Conservation (phyloP, 768 basidiomycete genomes). For the Mycena albidolilacea region DNA sequence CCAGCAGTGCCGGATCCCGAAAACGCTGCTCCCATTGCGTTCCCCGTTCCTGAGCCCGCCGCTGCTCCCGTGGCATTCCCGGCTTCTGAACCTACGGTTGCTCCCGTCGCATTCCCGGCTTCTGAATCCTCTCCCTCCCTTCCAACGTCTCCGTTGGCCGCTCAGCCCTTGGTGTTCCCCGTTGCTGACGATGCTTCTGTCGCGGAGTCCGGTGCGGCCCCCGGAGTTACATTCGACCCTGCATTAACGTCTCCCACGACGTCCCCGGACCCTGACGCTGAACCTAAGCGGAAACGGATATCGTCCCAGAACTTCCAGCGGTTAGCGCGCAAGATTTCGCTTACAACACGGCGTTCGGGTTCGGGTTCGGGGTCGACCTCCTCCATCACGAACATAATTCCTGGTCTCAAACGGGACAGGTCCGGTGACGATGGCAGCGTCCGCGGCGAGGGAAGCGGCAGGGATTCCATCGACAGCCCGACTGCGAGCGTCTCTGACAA, state of each 20-base stretch:
- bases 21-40: slow-evolving; percentile 37
- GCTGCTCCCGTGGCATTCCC: not conserved
- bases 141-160: slow-evolving; percentile 37
- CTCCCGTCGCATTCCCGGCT: slow-evolving; percentile 41
- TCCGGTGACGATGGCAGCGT: slow-evolving; percentile 62
- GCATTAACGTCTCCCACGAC: slow-evolving; percentile 72
- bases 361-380: slow-evolving; percentile 64
- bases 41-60: slow-evolving; percentile 35
- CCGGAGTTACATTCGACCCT: slow-evolving; percentile 79
- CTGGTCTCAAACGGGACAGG: slow-evolving; percentile 68
- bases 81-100: not conserved
- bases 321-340: slow-evolving; percentile 80
- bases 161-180: slow-evolving; percentile 51
- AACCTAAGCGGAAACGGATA: slow-evolving; percentile 84
- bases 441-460: slow-evolving; percentile 56
- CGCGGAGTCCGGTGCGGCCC: slow-evolving; percentile 46
- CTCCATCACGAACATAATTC: slow-evolving; percentile 63
- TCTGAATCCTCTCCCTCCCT: not conserved
- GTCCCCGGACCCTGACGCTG: slow-evolving; percentile 81
- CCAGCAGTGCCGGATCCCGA: not conserved
- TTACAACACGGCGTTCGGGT: slow-evolving; percentile 68
- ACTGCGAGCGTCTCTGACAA: slow-evolving; percentile 68
- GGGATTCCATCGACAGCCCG: slow-evolving; percentile 69
- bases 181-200: slow-evolving; percentile 44
- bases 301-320: slow-evolving; percentile 91